Evolutionary conservation across 1,284 basidiomycete species (phyloP).

Genomic region (Ustilago xerochloae): DNA sequence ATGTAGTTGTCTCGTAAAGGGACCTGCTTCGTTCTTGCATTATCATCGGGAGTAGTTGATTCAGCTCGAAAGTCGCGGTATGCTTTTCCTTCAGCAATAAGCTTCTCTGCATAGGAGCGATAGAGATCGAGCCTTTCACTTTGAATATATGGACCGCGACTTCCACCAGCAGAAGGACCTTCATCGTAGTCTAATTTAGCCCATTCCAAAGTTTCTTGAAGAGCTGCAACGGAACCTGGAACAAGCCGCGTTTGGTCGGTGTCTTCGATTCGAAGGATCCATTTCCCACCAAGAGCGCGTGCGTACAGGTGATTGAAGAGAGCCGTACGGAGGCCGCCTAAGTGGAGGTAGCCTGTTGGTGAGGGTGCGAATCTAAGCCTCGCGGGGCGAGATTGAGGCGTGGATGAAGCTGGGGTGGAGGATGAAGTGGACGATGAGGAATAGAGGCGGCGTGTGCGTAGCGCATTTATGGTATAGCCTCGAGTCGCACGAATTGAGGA

Average conservation of each 20-base stretch:
- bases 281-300: slow-evolving; percentile 82
- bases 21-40: slow-evolving; percentile 72
- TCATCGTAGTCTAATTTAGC: slow-evolving; percentile 92
- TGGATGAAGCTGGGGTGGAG: not conserved
- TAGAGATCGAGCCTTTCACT: slow-evolving; percentile 90
- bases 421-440: not conserved
- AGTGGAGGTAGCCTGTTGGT: slow-evolving; percentile 91
- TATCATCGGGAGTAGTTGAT: slow-evolving; percentile 73
- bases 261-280: slow-evolving; percentile 93
- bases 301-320: slow-evolving; percentile 92
- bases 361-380: slow-evolving; percentile 92
- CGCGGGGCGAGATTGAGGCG: too few species aligned
- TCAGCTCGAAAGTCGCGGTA: slow-evolving; percentile 91
- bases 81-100: slow-evolving; percentile 86
- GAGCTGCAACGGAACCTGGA: slow-evolving; percentile 83
- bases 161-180: slow-evolving; percentile 73
- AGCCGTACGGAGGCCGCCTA: slow-evolving; percentile 95
- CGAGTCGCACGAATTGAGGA: not conserved
- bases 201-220: slow-evolving; percentile 84
- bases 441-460: not conserved
- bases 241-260: slow-evolving; percentile 79
- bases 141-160: slow-evolving; percentile 71
- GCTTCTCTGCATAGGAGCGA: slow-evolving; percentile 76
- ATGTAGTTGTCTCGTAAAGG: slow-evolving; percentile 86
- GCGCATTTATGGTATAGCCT: not conserved